Percentiles rank a stretch among this genome's conserved stretches.
Conservation (phyloP, 768 basidiomycete species). For the Phaeolepiota aurea region DNA sequence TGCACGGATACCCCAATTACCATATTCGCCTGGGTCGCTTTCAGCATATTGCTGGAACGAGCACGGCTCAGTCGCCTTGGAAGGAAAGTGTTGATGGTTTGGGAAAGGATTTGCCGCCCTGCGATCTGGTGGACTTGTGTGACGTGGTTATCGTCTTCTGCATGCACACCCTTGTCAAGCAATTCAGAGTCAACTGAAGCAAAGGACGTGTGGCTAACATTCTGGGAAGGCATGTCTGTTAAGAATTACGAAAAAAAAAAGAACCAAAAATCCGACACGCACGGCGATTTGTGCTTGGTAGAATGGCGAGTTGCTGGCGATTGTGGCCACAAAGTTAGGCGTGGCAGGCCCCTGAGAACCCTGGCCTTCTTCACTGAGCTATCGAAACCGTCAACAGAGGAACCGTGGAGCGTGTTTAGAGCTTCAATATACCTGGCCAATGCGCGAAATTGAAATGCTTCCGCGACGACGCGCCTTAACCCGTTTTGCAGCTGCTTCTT, state of each 20-base stretch:
- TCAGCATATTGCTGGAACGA: conserved; percentile 27
- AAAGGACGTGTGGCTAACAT: conserved; percentile 34
- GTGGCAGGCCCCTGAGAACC: conserved; percentile 18
- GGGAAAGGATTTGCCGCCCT: conserved; percentile 32
- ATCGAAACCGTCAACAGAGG: no score
- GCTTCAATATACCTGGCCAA: conserved; percentile 36
- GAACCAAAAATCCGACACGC: conserved; percentile 8
- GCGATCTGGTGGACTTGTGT: conserved; percentile 41
- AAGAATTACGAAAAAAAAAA: conserved; percentile 1
- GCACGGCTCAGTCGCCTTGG: conserved; percentile 38
- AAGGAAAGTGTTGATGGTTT: conserved; percentile 30
- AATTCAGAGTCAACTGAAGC: conserved; percentile 29
- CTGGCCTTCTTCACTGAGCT: conserved; percentile 15
- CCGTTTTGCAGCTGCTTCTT: conserved; percentile 14
- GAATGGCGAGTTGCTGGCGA: conserved; percentile 37
- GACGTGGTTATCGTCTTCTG: conserved; percentile 36
- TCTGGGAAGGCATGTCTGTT: conserved; percentile 18
- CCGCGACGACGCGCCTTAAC: conserved; percentile 33
- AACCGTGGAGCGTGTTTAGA: conserved; percentile 8
- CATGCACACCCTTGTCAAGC: conserved; percentile 23
- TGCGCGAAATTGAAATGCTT: conserved; percentile 51
- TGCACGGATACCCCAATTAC: conserved; percentile 43
- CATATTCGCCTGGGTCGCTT: conserved; percentile 19
- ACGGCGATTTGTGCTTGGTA: conserved; percentile 38
- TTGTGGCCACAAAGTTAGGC: conserved; percentile 24